These are phyloP conservation scores for Onygenales sp. DNA, from an alignment of 2,329 filamentous ascomycete species.

Conservation along the genomic window DNA sequence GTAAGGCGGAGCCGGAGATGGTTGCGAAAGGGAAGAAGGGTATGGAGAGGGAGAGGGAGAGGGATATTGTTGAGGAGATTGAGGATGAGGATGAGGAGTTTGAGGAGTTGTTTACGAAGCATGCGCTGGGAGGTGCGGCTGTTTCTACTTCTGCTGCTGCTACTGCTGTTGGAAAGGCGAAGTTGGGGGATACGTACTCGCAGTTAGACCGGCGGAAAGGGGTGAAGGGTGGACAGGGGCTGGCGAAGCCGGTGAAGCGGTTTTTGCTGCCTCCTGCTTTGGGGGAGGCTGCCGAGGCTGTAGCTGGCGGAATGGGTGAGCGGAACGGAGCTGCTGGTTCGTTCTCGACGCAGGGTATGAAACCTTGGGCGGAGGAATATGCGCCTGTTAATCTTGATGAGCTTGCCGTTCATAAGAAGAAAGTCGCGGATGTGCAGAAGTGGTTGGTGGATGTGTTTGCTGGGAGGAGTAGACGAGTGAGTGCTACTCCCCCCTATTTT, in stretches of 20 bases:
- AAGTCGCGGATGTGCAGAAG: constrained; percentile 71
- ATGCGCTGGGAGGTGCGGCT: constrained; percentile 16
- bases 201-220: constrained; percentile 7
- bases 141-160: constrained; percentile 9
- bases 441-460: constrained; percentile 71
- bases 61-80: constrained; percentile 19
- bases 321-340: not conserved
- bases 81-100: constrained; percentile 22
- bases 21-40: not conserved
- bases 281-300: not conserved
- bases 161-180: constrained; percentile 2
- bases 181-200: not conserved
- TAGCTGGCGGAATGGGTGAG: not conserved
- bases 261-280: constrained; percentile 17
- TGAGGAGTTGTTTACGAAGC: constrained; percentile 27
- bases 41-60: constrained; percentile 8
- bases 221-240: not conserved
- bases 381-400: constrained; percentile 67
- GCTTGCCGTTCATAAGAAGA: constrained; percentile 88
- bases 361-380: constrained; percentile 84
- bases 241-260: constrained; percentile 15
- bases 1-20: not conserved
- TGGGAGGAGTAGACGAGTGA: constrained; percentile 40
- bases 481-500: constrained; percentile 10
- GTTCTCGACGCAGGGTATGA: constrained; percentile 33